Evolutionary conservation across 2,329 filamentous ascomycete genomes (phyloP).

Genomic region (Trichophyton verrucosum): DNA sequence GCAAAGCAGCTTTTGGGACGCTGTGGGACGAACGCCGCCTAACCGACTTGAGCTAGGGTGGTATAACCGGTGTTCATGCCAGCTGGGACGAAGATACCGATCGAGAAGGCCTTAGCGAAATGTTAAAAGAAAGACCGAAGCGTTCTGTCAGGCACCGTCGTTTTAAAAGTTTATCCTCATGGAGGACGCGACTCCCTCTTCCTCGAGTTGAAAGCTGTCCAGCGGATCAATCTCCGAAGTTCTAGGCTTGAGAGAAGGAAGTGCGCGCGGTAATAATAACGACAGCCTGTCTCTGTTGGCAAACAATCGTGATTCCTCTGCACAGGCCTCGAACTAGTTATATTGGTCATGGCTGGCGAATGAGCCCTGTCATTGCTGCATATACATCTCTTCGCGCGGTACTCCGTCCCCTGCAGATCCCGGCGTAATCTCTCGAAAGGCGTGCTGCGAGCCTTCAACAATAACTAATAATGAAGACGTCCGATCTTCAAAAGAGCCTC

Average conservation of each 20-base stretch:
- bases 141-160: background rate
- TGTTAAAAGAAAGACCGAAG: background rate
- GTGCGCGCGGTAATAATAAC: no score
- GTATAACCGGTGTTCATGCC: background rate
- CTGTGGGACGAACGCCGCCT: background rate
- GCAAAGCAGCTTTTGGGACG: background rate
- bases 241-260: background rate
- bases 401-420: background rate
- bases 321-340: background rate
- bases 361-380: background rate
- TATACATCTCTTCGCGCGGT: background rate
- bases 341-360: background rate
- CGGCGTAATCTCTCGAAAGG: background rate
- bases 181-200: no score
- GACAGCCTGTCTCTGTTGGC: background rate
- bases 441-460: background rate
- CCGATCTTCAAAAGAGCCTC: background rate
- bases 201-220: no score
- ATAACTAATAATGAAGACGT: background rate
- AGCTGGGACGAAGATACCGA: background rate
- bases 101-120: constrained; percentile 3
- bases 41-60: background rate
- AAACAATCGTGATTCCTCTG: background rate
- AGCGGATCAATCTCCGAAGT: background rate
- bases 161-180: background rate